These are phyloP conservation scores for Fusarium sacchari DNA, from an alignment of 2,329 filamentous ascomycete genomes.

Conservation along the genomic window DNA sequence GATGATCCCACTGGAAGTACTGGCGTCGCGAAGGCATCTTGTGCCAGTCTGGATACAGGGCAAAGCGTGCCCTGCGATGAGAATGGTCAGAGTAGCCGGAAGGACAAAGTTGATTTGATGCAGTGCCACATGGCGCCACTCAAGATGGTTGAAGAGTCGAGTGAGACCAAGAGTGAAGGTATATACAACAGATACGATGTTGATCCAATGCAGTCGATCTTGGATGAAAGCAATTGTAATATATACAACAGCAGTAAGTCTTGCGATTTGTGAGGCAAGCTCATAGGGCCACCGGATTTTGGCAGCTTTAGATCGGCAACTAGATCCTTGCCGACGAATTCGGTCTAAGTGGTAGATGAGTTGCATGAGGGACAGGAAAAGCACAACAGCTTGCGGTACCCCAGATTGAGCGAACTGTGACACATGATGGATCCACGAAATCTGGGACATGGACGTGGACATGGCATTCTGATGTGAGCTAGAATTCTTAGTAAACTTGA, in stretches of 20 bases:
- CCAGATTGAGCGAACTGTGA: constrained; percentile 55
- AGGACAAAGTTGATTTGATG: constrained; percentile 61
- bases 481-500: not conserved
- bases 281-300: constrained; percentile 56
- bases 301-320: constrained; percentile 48
- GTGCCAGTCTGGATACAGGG: constrained; percentile 55
- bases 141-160: constrained; percentile 53
- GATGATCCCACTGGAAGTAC: constrained; percentile 49
- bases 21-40: constrained; percentile 44
- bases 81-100: constrained; percentile 49
- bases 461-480: constrained; percentile 26
- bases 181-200: constrained; percentile 52
- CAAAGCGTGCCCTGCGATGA: constrained; percentile 52
- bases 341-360: constrained; percentile 48
- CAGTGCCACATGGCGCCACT: constrained; percentile 58
- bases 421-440: constrained; percentile 53
- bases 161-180: constrained; percentile 56
- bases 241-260: constrained; percentile 54
- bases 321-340: constrained; percentile 42
- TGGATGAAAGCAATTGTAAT: constrained; percentile 50
- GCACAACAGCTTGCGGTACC: constrained; percentile 51
- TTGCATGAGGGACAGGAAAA: constrained; percentile 52
- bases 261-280: constrained; percentile 53
- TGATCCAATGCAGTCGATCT: constrained; percentile 50
- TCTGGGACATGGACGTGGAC: constrained; percentile 29